A percentile compares a stretch with the other conserved stretches of the same genome.
These are phyloP conservation scores for Fusarium redolens DNA, from an alignment of 2,329 filamentous ascomycete species.

Conservation along the genomic window DNA sequence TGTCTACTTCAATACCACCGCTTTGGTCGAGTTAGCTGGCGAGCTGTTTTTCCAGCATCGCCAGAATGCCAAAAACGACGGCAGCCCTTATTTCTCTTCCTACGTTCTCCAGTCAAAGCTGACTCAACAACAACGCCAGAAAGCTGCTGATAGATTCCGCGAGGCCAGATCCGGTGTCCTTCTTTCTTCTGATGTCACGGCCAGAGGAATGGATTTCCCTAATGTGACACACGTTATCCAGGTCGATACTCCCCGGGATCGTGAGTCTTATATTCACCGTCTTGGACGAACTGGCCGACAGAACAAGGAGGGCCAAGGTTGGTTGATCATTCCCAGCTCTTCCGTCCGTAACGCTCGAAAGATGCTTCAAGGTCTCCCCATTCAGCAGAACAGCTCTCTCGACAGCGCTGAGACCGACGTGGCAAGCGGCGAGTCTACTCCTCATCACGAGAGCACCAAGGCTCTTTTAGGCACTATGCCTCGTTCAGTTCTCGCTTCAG, in stretches of 20 bases:
- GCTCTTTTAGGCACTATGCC: conserved; percentile 58
- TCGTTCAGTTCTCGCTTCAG: conserved; percentile 46
- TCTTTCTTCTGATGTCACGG: conserved; percentile 83
- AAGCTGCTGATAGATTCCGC: conserved; percentile 78
- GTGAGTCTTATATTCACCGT: conserved; percentile 81
- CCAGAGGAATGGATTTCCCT: conserved; percentile 86
- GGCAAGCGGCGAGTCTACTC: conserved; percentile 59
- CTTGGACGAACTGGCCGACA: conserved; percentile 82
- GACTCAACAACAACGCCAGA: conserved; percentile 75
- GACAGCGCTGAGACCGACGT: conserved; percentile 64
- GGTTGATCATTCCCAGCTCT: conserved; percentile 69
- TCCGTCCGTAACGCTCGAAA: conserved; percentile 62
- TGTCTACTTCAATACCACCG: conserved; percentile 86
- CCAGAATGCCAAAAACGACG: conserved; percentile 53
- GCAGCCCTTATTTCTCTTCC: conserved; percentile 54
- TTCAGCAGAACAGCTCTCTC: conserved; percentile 66
- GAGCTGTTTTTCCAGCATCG: conserved; percentile 60
- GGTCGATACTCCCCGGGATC: conserved; percentile 70
- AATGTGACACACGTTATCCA: conserved; percentile 84
- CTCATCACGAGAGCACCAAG: conserved; percentile 58
- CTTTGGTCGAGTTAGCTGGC: conserved; percentile 73
- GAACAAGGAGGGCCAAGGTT: conserved; percentile 77
- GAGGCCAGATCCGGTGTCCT: conserved; percentile 70
- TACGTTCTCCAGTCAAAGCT: conserved; percentile 80
- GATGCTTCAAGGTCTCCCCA: conserved; percentile 68